phyloP scores from a whole-genome alignment of 73 alveolate species.

The Tetrahymena malaccensis region DNA sequence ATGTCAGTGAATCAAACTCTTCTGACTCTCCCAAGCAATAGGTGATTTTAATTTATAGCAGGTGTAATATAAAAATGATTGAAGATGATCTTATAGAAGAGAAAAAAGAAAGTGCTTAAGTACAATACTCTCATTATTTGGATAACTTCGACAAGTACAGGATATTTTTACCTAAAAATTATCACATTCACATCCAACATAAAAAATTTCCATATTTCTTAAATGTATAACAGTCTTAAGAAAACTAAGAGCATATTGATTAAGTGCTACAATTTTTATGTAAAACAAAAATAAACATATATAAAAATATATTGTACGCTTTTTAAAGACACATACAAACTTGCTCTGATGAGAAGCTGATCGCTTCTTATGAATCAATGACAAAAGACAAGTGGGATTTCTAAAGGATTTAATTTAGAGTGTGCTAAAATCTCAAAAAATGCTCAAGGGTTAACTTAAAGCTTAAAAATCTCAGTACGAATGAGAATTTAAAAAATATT shows the following conservation, averaged over 20 bases:
- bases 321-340: not conserved
- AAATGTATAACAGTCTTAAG: not conserved
- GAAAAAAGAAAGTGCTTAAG: not conserved
- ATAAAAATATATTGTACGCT: not conserved
- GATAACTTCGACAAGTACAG: not conserved
- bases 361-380: not conserved
- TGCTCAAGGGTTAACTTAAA: not conserved
- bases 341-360: not conserved
- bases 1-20: not conserved
- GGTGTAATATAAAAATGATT: not conserved
- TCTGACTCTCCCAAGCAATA: not conserved
- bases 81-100: not conserved
- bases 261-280: not conserved
- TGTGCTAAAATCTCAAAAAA: not conserved
- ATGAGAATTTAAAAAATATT: not conserved
- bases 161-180: not conserved
- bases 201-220: not conserved
- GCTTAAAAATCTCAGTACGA: not conserved
- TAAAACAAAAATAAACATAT: not conserved
- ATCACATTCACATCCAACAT: not conserved
- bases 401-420: not conserved
- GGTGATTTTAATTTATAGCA: not conserved
- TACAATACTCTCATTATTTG: not conserved
- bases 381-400: not conserved
- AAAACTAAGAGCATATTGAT: not conserved